phyloP scores from a whole-genome alignment of 192 early-diverging fungal genomes.

The Coemansia brasiliensis region DNA sequence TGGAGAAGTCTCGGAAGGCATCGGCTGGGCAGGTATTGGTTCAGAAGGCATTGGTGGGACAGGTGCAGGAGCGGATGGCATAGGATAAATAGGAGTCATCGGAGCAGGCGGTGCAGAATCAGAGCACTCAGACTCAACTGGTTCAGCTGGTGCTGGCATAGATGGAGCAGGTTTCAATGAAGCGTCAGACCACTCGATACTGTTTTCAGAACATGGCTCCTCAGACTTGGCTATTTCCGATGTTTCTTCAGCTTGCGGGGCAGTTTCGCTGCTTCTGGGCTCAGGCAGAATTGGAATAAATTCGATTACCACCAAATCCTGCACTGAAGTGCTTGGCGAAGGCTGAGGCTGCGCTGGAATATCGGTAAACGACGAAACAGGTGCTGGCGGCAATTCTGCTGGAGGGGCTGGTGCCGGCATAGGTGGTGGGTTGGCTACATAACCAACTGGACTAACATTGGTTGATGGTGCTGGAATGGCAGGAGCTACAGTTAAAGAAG shows the following conservation, averaged over 20 bases:
- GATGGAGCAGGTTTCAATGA: not conserved
- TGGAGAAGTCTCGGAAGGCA: conserved; percentile 6
- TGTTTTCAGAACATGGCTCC: not conserved
- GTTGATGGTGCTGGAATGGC: conserved; percentile 3
- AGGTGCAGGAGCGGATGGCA: conserved; percentile 7
- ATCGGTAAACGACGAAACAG: conserved; percentile 7
- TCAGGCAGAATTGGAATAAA: conserved; percentile 13
- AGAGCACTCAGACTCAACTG: not conserved
- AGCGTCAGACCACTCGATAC: not conserved
- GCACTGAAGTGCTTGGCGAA: not conserved
- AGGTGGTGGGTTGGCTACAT: conserved; percentile 32
- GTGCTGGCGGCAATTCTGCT: not conserved
- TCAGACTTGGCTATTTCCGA: not conserved
- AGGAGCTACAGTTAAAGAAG: not conserved
- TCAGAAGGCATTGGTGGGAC: conserved; percentile 1
- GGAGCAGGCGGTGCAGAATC: not conserved
- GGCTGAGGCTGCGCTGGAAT: not conserved
- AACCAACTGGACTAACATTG: conserved; percentile 13
- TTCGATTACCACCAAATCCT: conserved; percentile 24
- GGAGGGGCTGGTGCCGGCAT: conserved; percentile 1
- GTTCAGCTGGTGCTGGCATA: not conserved
- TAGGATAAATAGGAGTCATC: not conserved
- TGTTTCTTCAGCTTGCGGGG: not conserved
- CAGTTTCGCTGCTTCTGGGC: conserved; percentile 11
- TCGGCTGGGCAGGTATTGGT: conserved; percentile 1